Conservation (phyloP, 108 stramenopile species). For the Cyclostephanos tholiformis region DNA sequence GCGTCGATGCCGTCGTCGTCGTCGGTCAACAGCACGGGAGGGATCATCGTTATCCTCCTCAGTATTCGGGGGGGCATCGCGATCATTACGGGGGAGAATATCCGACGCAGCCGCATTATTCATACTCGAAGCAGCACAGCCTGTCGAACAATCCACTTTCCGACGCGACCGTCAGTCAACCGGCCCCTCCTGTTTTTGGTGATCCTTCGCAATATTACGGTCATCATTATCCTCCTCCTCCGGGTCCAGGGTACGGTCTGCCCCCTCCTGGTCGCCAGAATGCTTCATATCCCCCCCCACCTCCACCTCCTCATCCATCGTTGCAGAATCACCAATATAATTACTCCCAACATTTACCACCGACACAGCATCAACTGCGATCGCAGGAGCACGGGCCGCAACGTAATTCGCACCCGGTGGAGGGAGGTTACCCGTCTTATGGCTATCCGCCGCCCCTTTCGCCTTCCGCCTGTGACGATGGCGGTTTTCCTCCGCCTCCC, state of each 20-base stretch:
- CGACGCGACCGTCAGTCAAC: conserved; percentile 15
- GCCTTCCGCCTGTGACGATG: background rate
- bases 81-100: conserved; percentile 8
- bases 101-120: background rate
- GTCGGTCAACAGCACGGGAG: conserved; percentile 12
- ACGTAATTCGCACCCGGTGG: background rate
- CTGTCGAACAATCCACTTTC: conserved; percentile 21
- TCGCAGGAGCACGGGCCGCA: background rate
- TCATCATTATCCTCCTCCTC: conserved; percentile 14
- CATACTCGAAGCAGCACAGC: conserved; percentile 27
- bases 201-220: conserved; percentile 24
- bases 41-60: conserved; percentile 9
- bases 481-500: conserved; percentile 1
- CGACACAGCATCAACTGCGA: background rate
- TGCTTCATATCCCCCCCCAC: conserved; percentile 4
- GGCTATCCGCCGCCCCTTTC: background rate
- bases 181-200: conserved; percentile 19
- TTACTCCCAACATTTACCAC: background rate
- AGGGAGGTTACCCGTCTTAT: background rate
- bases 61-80: conserved; percentile 18
- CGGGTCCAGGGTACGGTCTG: background rate
- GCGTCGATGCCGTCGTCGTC: conserved; percentile 6
- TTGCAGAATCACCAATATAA: conserved; percentile 5
- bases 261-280: background rate
- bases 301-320: background rate